Base-by-base conservation (phyloP, 1,139 yeast genomes). In the Ashbya aceris region DNA sequence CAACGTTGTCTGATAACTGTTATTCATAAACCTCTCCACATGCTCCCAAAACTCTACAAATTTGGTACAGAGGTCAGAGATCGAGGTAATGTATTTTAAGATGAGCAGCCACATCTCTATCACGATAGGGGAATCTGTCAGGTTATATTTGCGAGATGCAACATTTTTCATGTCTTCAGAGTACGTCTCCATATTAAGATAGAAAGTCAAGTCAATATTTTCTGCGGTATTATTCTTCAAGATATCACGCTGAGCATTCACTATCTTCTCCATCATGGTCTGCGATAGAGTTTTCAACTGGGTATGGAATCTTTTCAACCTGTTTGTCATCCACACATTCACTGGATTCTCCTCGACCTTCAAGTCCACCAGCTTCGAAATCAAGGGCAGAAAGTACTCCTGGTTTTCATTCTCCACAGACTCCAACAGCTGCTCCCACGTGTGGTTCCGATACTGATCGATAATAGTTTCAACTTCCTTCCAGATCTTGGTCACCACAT, bases 261-360 rank as follows among this genome's bases (percentile, higher is more conserved):
- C 47, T 13, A 71, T 61, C 48, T 68, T 65, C 26, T 55, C 56
- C 35, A 61, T 52, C 43, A 56, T 53, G 43, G 58, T 56, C 44
- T 49, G 43, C 41, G 59, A 48, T 23, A 50, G 63, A 10, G 69
- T 68, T 20, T 61, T 62, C 30, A 76, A 58, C 37, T 64, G 62
- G 3, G 56, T 53, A 12, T 61, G 60, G 41, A 76, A 65, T 14
- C 58, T 57, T 14, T 64, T 60, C 41, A 69, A 65, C 47, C 74
- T 79, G 12, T 71, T 60, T 36, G 70, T 65, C 28, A 79, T 68
- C 75, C 86, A 83, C 38, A 73, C 77, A 39, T 68, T 62, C 12
- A 81, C 77, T 1, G 94, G 93, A 52, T 77, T 81, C 45, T 76
- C 78, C 36, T 67, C 71, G 2, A 71, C 71, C 9, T 77, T 81